Percentiles rank a stretch among this genome's conserved stretches.
phyloP scores from a whole-genome alignment of 1,139 yeast species.

The Yamadazyma atlantica region DNA sequence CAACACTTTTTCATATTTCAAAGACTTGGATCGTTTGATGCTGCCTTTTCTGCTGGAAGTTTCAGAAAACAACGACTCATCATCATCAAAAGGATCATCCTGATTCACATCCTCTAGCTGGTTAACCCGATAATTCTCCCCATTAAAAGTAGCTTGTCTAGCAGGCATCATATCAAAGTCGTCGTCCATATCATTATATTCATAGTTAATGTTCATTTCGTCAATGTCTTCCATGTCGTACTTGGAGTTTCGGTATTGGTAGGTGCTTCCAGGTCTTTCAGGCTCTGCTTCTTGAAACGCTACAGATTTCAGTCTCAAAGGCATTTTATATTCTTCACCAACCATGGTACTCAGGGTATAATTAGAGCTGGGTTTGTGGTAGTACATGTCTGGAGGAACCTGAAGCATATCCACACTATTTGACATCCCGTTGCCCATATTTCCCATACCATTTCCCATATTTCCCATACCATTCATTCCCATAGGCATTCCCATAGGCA shows the following conservation, averaged over 20 bases:
- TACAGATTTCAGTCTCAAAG: slow-evolving; percentile 28
- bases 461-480: neutral
- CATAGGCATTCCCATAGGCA: slow-evolving; percentile 2
- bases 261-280: slow-evolving; percentile 34
- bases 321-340: slow-evolving; percentile 19
- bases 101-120: slow-evolving; percentile 43
- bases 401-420: too few species aligned
- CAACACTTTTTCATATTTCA: slow-evolving; percentile 4
- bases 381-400: slow-evolving; percentile 11
- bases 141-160: slow-evolving; percentile 26
- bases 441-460: slow-evolving; percentile 1
- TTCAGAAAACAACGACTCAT: slow-evolving; percentile 44
- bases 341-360: slow-evolving; percentile 22
- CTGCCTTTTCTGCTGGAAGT: slow-evolving; percentile 42
- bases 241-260: slow-evolving; percentile 11
- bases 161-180: slow-evolving; percentile 25
- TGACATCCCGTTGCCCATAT: slow-evolving; percentile 3
- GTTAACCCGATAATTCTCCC: slow-evolving; percentile 44
- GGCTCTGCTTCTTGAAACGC: slow-evolving; percentile 37
- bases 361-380: slow-evolving; percentile 10
- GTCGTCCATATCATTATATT: slow-evolving; percentile 10
- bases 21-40: slow-evolving; percentile 21
- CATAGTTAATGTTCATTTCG: slow-evolving; percentile 19
- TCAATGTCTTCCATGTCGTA: slow-evolving; percentile 23
- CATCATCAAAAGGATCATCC: slow-evolving; percentile 47